phyloP scores from a whole-genome alignment of 345 rosid species.

The Dimocarpus longan region DNA sequence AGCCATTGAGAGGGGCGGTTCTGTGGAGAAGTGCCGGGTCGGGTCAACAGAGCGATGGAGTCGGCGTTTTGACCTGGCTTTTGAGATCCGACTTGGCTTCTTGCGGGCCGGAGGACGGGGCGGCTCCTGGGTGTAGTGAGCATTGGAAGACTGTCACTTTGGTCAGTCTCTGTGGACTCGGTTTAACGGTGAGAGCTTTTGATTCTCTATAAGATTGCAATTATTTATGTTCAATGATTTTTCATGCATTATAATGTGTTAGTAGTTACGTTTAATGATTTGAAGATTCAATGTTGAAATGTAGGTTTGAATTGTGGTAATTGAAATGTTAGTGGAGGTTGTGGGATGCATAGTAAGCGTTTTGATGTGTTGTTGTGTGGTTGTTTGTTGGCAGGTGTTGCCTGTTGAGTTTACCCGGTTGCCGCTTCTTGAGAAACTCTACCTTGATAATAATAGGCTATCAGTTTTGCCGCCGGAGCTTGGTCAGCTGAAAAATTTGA shows the following conservation, averaged over 20 bases:
- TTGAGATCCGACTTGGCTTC: conserved; percentile 58
- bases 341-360: not conserved
- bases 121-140: conserved; percentile 47
- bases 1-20: conserved; percentile 66
- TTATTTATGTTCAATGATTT: not conserved
- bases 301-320: not conserved
- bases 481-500: conserved; percentile 70
- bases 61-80: conserved; percentile 71
- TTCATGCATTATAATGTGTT: not conserved
- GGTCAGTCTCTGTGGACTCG: conserved; percentile 74
- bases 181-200: conserved; percentile 52
- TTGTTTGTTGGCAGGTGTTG: conserved; percentile 52
- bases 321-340: not conserved
- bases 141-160: conserved; percentile 84
- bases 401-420: conserved; percentile 79
- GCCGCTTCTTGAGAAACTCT: conserved; percentile 86
- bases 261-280: not conserved
- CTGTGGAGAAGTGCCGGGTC: conserved; percentile 71
- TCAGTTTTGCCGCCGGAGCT: conserved; percentile 87
- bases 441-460: conserved; percentile 82
- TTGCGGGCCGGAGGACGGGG: conserved; percentile 38
- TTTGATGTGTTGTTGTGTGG: conserved; percentile 1
- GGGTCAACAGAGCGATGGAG: conserved; percentile 86
- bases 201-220: too few relatives aligned
- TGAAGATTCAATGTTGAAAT: not conserved